A percentile compares a stretch with the other conserved stretches of the same genome.
Evolutionary conservation across 768 basidiomycete genomes (phyloP).

Genomic region (Amanita rimosa): DNA sequence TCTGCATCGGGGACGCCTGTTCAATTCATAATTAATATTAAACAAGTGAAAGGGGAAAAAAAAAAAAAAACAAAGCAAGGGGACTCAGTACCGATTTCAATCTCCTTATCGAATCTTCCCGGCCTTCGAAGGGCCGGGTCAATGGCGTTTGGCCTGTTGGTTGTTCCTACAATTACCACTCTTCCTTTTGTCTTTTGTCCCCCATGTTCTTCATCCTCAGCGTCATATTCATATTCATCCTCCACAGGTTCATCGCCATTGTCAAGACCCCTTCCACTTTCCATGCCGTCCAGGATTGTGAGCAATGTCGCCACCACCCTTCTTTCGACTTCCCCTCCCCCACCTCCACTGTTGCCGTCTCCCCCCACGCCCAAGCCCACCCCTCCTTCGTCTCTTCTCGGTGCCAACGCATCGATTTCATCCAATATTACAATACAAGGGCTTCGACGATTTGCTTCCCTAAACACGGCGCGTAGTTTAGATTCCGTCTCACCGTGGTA

Average conservation of each 20-base stretch:
- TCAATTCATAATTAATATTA: background rate
- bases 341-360: slow-evolving; percentile 55
- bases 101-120: slow-evolving; percentile 88
- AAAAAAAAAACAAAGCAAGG: too few species aligned
- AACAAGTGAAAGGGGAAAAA: too few species aligned
- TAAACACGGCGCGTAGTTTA: slow-evolving; percentile 81
- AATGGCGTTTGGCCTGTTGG: slow-evolving; percentile 91
- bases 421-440: slow-evolving; percentile 94
- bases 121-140: slow-evolving; percentile 87
- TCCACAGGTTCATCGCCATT: slow-evolving; percentile 3
- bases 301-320: slow-evolving; percentile 91
- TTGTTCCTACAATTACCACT: slow-evolving; percentile 94
- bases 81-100: slow-evolving; percentile 91
- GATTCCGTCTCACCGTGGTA: slow-evolving; percentile 98
- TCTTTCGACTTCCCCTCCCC: slow-evolving; percentile 83
- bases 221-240: background rate
- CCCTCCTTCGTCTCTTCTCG: slow-evolving; percentile 77
- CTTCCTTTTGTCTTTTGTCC: slow-evolving; percentile 30
- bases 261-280: slow-evolving; percentile 23
- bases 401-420: slow-evolving; percentile 92
- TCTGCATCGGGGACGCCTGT: slow-evolving; percentile 82
- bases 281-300: slow-evolving; percentile 91
- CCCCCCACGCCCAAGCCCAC: background rate
- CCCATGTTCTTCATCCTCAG: background rate
- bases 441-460: slow-evolving; percentile 65